A percentile compares a stretch with the other conserved stretches of the same genome.
phyloP scores from a whole-genome alignment of 129 eudicot species.

The Flaveria ramosissima region DNA sequence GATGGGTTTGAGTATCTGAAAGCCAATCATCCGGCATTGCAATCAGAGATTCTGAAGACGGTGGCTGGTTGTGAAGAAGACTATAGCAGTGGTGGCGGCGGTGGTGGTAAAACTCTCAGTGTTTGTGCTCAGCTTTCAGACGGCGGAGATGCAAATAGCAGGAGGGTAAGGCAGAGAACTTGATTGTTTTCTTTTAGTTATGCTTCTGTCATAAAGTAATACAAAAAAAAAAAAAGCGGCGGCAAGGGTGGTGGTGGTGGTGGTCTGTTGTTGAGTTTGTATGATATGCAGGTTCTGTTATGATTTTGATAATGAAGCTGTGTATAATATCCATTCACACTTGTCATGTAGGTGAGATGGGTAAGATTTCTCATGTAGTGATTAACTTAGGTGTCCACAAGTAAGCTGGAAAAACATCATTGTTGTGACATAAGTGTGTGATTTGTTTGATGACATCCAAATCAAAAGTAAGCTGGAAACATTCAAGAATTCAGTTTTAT shows the following conservation, averaged over 20 bases:
- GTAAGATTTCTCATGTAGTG: slow-evolving; percentile 13
- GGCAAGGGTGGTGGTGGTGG: background rate
- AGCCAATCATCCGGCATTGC: slow-evolving; percentile 63
- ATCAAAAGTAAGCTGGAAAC: slow-evolving; percentile 1
- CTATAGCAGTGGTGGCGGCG: slow-evolving; percentile 68
- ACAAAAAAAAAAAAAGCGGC: background rate
- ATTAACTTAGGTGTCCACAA: slow-evolving; percentile 8
- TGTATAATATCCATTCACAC: slow-evolving; percentile 23
- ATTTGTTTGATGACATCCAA: slow-evolving; percentile 2
- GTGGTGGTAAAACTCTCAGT: slow-evolving; percentile 70
- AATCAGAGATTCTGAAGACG: slow-evolving; percentile 80
- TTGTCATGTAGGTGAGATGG: background rate
- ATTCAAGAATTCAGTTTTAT: slow-evolving; percentile 9
- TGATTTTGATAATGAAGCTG: slow-evolving; percentile 22
- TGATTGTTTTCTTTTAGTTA: slow-evolving; percentile 36
- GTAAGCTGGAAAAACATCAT: slow-evolving; percentile 14
- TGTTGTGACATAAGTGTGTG: slow-evolving; percentile 14
- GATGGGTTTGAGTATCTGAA: slow-evolving; percentile 88
- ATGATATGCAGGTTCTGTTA: slow-evolving; percentile 23
- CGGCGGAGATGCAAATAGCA: slow-evolving; percentile 67
- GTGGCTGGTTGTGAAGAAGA: slow-evolving; percentile 91
- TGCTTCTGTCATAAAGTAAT: slow-evolving; percentile 9
- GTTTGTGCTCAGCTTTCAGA: slow-evolving; percentile 91
- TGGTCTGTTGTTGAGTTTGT: slow-evolving; percentile 21
- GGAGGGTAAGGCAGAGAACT: slow-evolving; percentile 84